Base-by-base conservation (phyloP, 805 yeast species). In the Saccharomycopsis oosterbeekiorum region DNA sequence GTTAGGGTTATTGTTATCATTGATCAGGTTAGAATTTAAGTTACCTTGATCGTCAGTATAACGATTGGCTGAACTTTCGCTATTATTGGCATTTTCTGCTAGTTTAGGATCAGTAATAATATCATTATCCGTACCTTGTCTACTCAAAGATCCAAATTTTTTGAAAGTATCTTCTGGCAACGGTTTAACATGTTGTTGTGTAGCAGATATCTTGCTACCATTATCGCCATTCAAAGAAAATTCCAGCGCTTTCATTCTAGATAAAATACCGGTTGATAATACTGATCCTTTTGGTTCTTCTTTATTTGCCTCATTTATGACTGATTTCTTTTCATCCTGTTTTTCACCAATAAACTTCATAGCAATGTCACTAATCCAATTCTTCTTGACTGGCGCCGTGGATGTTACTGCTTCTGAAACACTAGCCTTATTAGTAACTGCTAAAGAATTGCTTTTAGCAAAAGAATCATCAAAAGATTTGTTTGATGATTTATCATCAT, bases 231-330 rank as follows among this genome's bases (percentile, higher is more conserved):
- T 64, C 55, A 66, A 69, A 34, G 57, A 43, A 54, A 67, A 69
- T 43, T 70, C 74, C 60, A 68, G 70, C 56, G 70, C 74, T 65
- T 64, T 71, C 56, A 70, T 70, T 59, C 68, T 68, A 3, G 72
- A 70, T 41, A 73, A 63, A 14, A 73, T 71, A 56, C 68, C 69
- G 8, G 62, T 42, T 12, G 53, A 47, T 26, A 47, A 26, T 47
- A 47, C 53, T 21, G 34, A 10, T 4, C 50, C 53, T 12, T 47
- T 47, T 47, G 53, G 34, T 47, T 47, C 53, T 10, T 47, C 53
- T 17, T 47, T 47, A 14, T 15, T 47, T 14, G 26, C 53, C 21
- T 47, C 53, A 21, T 47, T 47, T 47, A 10, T 47, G 1, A 12
- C 4, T 19, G 24, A 21, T 47, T 47, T 47, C 53, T 47, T 47